Evolutionary conservation across 345 rosid genomes (phyloP).

Genomic region (Acer yangbiense): DNA sequence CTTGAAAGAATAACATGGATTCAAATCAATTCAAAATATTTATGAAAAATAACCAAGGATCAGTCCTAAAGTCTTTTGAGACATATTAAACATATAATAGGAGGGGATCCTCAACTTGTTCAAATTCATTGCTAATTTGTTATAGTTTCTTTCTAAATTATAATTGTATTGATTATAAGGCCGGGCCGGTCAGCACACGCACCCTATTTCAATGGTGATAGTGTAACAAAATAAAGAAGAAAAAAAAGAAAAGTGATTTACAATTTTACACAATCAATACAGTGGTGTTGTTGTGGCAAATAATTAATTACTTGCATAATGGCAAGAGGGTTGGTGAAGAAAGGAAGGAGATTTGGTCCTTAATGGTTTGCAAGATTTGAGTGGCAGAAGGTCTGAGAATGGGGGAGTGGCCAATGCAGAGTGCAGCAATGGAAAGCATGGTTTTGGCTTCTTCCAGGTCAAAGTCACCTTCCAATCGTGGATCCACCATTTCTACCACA

Average conservation of each 20-base stretch:
- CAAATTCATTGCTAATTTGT: neutral
- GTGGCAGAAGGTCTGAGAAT: slow-evolving; percentile 64
- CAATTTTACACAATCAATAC: slow-evolving; percentile 12
- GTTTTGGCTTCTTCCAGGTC: slow-evolving; percentile 58
- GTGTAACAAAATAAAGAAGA: neutral
- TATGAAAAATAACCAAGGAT: too few species aligned
- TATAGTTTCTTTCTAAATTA: neutral
- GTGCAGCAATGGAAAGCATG: slow-evolving; percentile 50
- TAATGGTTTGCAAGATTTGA: slow-evolving; percentile 42
- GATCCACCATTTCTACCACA: slow-evolving; percentile 61
- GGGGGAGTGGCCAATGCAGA: slow-evolving; percentile 54
- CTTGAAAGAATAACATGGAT: neutral
- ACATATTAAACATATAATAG: neutral
- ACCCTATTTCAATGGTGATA: neutral
- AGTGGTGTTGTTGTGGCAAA: too few species aligned
- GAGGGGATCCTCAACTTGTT: neutral
- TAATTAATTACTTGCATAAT: neutral
- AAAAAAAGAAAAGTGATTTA: neutral
- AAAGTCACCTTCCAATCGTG: slow-evolving; percentile 42
- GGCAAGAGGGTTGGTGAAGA: neutral
- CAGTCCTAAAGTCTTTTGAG: neutral
- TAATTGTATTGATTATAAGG: neutral
- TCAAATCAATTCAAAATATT: neutral
- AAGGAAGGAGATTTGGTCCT: slow-evolving; percentile 37
- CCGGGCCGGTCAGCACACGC: neutral